Evolutionary conservation across 768 basidiomycete genomes (phyloP).

Genomic region (Mycena maculata): DNA sequence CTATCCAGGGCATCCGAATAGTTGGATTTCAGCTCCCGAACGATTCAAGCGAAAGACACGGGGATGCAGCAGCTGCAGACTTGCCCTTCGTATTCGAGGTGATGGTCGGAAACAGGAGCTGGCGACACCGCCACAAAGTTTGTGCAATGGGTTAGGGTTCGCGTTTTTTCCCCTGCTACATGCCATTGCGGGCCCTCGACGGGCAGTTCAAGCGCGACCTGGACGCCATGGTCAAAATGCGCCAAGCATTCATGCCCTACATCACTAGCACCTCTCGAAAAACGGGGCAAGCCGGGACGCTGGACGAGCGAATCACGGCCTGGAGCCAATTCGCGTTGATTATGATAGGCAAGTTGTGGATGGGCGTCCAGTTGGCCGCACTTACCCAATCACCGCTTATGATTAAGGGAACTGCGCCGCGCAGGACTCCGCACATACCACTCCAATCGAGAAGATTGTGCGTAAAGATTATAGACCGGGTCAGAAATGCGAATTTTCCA

Average conservation of each 20-base stretch:
- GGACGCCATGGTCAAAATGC: not conserved
- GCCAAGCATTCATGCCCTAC: not conserved
- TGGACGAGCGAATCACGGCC: slow-evolving; percentile 15
- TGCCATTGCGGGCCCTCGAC: not conserved
- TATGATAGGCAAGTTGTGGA: too few relatives aligned
- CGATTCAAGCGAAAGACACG: too few relatives aligned
- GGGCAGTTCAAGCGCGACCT: slow-evolving; percentile 1
- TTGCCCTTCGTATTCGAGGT: too few relatives aligned
- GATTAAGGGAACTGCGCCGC: slow-evolving; percentile 27
- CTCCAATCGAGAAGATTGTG: slow-evolving; percentile 12
- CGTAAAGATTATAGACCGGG: slow-evolving; percentile 13
- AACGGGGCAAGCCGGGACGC: not conserved
- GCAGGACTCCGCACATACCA: slow-evolving; percentile 36
- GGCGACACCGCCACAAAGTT: too few relatives aligned
- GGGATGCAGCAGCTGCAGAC: too few relatives aligned
- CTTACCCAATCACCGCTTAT: not conserved
- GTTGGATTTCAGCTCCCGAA: too few relatives aligned
- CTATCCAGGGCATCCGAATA: too few relatives aligned
- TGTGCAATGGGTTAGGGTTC: too few relatives aligned
- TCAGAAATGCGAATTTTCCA: not conserved
- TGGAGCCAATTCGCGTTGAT: slow-evolving; percentile 11
- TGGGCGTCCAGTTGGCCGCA: slow-evolving; percentile 6
- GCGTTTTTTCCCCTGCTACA: not conserved
- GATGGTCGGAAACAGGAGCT: too few relatives aligned
- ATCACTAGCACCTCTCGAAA: slow-evolving; percentile 6